Base-by-base conservation (phyloP, 2,329 filamentous ascomycete genomes). In the Pseudogymnoascus sp. region DNA sequence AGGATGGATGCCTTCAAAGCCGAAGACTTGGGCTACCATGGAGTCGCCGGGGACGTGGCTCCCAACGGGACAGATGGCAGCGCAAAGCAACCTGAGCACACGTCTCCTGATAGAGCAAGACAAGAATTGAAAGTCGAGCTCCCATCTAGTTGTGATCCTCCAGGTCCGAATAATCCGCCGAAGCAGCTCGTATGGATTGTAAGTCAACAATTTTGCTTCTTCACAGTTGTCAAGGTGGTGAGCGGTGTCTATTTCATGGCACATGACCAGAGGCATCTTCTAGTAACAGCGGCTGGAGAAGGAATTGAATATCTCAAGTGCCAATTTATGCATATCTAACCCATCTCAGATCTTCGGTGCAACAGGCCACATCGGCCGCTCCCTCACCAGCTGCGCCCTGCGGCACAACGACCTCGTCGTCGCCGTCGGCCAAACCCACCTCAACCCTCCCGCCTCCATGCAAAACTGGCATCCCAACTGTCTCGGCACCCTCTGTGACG, bases 351-450 rank as follows among this genome's bases (percentile, higher is more conserved):
- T 97, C 62, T 99, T 97, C 76, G 95, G 95, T 59, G 93, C 91
- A 59, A 97, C 93, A n/a, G 95, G 95, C 63, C 95, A 99, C 72
- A 96, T 97, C 82, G 95, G 95, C 64, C 88, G 91, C 61, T 96
- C 90, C 6, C 84, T 97, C 18, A 90, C 93, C 65, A 93, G 95
- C 71, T 86, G 84, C 62, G 91, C 90, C 14, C 82, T 97, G 21
- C 81, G 85, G 14, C 89, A 91, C 69, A 88, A 89, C 69, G 95
- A 99, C 73, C 82, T 88, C 60, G 93, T 97, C 63, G 87, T 88
- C 2, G 91, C 91, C 5, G 93, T 97, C 8, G 95, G 95, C 7
- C 88, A 91, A 66, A 88, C 87, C 12, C 86, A 89, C 70, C 90
- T 96, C 77, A 90, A 90, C 64, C 88, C 81, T 25, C 82, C 84